Percentiles rank a stretch among this genome's conserved stretches.
Evolutionary conservation across 192 early-diverging fungal genomes (phyloP).

Genomic region (Mortierella hygrophila): DNA sequence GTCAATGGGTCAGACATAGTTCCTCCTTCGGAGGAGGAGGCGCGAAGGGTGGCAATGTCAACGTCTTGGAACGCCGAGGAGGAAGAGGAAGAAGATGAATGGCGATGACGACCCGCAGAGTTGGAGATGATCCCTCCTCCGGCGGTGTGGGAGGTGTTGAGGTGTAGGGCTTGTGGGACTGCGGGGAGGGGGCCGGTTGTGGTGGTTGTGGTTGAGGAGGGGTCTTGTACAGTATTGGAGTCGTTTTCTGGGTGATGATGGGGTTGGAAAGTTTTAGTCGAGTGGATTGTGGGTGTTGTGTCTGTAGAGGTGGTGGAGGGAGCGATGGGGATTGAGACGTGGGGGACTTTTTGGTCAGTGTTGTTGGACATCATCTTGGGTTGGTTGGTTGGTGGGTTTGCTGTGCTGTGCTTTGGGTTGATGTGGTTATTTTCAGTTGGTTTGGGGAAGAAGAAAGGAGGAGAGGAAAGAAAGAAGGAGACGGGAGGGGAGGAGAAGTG

Average conservation of each 20-base stretch:
- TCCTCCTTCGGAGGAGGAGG: background rate
- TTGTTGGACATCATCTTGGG: constrained; percentile 1
- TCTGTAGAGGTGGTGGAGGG: background rate
- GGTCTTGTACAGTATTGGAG: background rate
- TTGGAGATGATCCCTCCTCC: background rate
- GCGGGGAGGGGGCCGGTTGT: background rate
- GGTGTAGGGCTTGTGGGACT: background rate
- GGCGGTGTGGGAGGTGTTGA: background rate
- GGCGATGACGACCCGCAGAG: background rate
- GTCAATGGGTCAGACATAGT: background rate
- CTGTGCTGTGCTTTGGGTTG: background rate
- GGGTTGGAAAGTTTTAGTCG: background rate
- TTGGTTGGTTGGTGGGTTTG: background rate
- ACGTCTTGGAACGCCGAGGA: background rate
- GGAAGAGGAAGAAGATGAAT: background rate
- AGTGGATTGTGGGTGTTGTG: background rate
- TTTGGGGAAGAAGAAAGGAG: background rate
- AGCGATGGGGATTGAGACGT: background rate
- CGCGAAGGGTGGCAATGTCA: background rate
- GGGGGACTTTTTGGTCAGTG: background rate
- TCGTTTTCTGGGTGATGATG: background rate
- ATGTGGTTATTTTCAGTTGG: background rate
- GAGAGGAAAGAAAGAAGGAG: background rate
- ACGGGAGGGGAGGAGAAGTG: too few relatives aligned
- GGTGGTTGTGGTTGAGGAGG: background rate